Evolutionary conservation across 2,329 filamentous ascomycete species (phyloP), one percentile per base, ranked within the genome.

Genomic region (Aspergillus eucalypticola): DNA sequence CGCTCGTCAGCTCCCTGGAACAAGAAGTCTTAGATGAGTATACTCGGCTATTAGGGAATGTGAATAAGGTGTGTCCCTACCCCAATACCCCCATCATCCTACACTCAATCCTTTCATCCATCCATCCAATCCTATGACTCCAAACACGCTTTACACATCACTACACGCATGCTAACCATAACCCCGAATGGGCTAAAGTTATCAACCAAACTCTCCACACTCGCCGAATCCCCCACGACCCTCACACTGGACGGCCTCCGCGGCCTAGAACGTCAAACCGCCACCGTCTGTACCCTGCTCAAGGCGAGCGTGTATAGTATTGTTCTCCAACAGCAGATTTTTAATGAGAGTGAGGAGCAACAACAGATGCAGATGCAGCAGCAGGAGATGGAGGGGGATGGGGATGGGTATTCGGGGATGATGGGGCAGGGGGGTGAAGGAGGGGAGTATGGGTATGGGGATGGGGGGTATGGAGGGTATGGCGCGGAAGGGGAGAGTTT

Each of bases 261-360:
- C 56, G 88, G 93, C 46, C 82, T 99, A 57, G 95, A 99, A 82
- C 84, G 95, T 69, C 97, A 98, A 82, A 97, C 94, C 46, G 92
- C 92, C 67, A 82, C 96, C 57, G 94, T 97, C 21, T 98, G 96
- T 77, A 99, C 95, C 64, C 79, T 98, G 73, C 84, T 99, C 73
- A 99, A 99, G 82, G 94, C 95, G 17, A 98, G 94, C 76, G 95
- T 99, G 65, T 99, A 99, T 80, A 96, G 91, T 74, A 99, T 99
- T 80, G 93, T 99, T 63, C 77, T 99, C 81, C 94, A 99, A 84
- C 94, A 98, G 84, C 91, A 98, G 84, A 92, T 96, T 70, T 88
- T 89, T 64, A 90, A 88, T 77, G 90, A 76, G 68, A 73, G 72
- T 65, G 73, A 75, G 60, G 71, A 69, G 54, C 68, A 74, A 32